These are phyloP conservation scores for Geotrichum candidum DNA, from an alignment of 1,139 yeast species.

Conservation along the genomic window DNA sequence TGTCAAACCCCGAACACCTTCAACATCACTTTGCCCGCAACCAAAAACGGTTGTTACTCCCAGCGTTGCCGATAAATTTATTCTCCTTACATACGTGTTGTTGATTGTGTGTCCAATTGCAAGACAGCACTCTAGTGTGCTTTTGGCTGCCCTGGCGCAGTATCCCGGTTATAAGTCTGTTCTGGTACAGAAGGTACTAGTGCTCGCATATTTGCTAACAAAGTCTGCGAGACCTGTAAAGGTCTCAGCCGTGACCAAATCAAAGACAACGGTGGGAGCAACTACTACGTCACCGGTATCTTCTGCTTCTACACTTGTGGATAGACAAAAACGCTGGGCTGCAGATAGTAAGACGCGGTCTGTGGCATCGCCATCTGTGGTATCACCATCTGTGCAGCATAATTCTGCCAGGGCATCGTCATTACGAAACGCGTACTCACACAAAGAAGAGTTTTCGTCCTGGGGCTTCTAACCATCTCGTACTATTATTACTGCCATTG, in stretches of 20 bases:
- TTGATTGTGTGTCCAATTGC: slow-evolving; percentile 7
- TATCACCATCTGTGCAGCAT: background rate
- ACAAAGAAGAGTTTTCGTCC: background rate
- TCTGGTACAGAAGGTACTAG: background rate
- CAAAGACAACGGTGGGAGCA: background rate
- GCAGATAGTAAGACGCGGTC: background rate
- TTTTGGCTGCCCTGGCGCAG: background rate
- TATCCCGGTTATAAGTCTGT: background rate
- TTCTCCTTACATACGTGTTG: slow-evolving; percentile 1
- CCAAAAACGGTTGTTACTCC: background rate
- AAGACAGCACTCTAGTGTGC: background rate
- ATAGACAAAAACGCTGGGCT: background rate
- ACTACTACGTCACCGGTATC: slow-evolving; percentile 1
- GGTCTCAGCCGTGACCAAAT: background rate
- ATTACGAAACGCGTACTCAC: background rate
- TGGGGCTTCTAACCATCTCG: background rate
- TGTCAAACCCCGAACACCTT: background rate
- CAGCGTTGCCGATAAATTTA: background rate
- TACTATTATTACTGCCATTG: background rate
- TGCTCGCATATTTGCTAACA: background rate
- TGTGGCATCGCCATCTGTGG: background rate
- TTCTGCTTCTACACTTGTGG: slow-evolving; percentile 4
- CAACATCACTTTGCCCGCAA: background rate
- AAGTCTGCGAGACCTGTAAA: background rate
- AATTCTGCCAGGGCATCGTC: background rate